A percentile compares a stretch with the other conserved stretches of the same genome.
Evolutionary conservation across 2,329 filamentous ascomycete species (phyloP).

Genomic region (Colletotrichum sp.): DNA sequence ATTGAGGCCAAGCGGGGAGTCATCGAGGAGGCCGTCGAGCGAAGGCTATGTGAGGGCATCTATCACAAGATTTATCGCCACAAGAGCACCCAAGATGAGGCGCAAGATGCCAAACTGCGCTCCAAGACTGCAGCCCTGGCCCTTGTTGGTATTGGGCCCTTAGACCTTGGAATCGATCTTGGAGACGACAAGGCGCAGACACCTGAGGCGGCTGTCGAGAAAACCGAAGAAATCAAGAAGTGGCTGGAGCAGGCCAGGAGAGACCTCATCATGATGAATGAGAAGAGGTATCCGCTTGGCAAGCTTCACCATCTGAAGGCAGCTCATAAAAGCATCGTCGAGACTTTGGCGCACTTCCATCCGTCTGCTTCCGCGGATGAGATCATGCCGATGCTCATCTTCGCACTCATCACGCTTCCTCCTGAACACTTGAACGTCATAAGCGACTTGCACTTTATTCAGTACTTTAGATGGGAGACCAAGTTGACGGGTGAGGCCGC

Average conservation of each 20-base stretch:
- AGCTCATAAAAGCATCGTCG: slow-evolving; percentile 93
- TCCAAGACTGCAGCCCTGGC: slow-evolving; percentile 91
- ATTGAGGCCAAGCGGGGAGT: slow-evolving; percentile 79
- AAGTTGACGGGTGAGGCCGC: slow-evolving; percentile 94
- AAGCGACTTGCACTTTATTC: slow-evolving; percentile 94
- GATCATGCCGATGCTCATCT: slow-evolving; percentile 96
- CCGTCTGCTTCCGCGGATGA: slow-evolving; percentile 92
- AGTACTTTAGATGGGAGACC: slow-evolving; percentile 83
- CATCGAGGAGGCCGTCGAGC: slow-evolving; percentile 91
- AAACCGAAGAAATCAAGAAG: slow-evolving; percentile 71
- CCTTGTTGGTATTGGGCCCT: slow-evolving; percentile 88
- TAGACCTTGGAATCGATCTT: slow-evolving; percentile 82
- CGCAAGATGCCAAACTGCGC: slow-evolving; percentile 90
- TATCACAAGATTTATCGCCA: slow-evolving; percentile 93
- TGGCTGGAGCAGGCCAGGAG: slow-evolving; percentile 74
- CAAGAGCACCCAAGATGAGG: slow-evolving; percentile 89
- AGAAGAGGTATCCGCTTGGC: slow-evolving; percentile 85
- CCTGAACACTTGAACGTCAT: slow-evolving; percentile 87
- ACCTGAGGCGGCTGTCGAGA: slow-evolving; percentile 62
- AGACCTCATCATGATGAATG: slow-evolving; percentile 81
- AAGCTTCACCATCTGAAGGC: slow-evolving; percentile 89
- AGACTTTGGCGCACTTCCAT: slow-evolving; percentile 73
- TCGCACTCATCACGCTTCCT: slow-evolving; percentile 89
- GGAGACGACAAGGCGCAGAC: slow-evolving; percentile 60
- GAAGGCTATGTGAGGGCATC: slow-evolving; percentile 81